phyloP scores from a whole-genome alignment of 129 eudicot species.

The Ambrosia trifida region DNA sequence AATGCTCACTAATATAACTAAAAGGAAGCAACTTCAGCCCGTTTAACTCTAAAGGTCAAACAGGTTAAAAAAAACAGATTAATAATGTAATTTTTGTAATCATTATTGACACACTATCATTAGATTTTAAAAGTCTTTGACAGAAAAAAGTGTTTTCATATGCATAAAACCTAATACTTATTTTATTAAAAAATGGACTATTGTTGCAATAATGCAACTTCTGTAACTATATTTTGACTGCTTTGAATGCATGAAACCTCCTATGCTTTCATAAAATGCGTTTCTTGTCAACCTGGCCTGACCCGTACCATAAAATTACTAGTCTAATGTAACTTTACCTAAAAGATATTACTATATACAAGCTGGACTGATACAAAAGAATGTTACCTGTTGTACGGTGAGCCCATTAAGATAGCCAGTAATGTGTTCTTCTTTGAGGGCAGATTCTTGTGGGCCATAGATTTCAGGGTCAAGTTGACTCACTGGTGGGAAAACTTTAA shows the following conservation, averaged over 20 bases:
- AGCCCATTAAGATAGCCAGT: slow-evolving; percentile 69
- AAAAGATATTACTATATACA: too few species aligned
- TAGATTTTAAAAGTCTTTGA: too few species aligned
- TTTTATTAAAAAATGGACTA: too few species aligned
- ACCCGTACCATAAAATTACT: too few species aligned
- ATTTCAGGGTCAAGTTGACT: slow-evolving; percentile 82
- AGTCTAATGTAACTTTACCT: too few species aligned
- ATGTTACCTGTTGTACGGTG: slow-evolving; percentile 74
- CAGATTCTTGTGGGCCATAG: slow-evolving; percentile 73
- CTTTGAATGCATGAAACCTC: too few species aligned
- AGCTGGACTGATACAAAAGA: neutral
- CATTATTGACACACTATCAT: neutral
- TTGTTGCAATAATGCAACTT: too few species aligned
- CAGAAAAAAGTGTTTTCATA: too few species aligned
- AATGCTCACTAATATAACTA: neutral
- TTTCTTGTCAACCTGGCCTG: too few species aligned
- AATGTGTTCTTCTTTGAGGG: slow-evolving; percentile 83
- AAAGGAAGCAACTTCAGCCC: neutral
- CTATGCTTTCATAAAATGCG: too few species aligned
- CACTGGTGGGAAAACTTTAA: slow-evolving; percentile 67
- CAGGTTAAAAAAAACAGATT: neutral
- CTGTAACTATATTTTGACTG: too few species aligned
- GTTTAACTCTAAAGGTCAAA: neutral
- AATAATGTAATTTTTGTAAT: neutral
- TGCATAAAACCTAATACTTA: too few species aligned